These are phyloP conservation scores for Epicoccum nigrum DNA, from an alignment of 2,329 filamentous ascomycete species.

Conservation along the genomic window DNA sequence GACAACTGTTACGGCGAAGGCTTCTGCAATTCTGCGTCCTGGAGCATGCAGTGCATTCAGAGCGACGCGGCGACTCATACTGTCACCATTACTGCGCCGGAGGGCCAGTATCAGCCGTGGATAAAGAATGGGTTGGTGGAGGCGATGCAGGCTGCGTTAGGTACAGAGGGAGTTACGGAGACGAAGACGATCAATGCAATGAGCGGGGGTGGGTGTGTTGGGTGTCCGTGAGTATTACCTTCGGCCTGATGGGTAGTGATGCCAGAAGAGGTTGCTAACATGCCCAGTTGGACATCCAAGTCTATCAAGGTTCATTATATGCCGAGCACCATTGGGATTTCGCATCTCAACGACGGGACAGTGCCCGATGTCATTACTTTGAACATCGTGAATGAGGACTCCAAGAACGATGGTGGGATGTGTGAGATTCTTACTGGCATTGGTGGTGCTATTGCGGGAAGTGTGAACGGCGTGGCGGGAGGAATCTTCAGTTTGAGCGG, in stretches of 20 bases:
- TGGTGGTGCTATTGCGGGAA: background rate
- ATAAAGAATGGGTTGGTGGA: background rate
- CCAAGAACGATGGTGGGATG: background rate
- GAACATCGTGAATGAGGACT: background rate
- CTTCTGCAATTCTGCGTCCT: slow-evolving; percentile 3
- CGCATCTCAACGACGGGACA: background rate
- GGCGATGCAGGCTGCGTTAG: background rate
- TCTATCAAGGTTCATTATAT: background rate
- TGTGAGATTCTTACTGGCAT: background rate
- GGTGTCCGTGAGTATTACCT: background rate
- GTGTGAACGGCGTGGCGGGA: background rate
- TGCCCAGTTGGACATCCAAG: background rate
- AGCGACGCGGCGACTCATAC: background rate
- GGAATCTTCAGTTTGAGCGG: background rate
- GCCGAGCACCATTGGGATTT: background rate
- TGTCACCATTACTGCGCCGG: slow-evolving; percentile 4
- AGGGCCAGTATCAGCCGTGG: slow-evolving; percentile 13
- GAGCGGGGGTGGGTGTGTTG: background rate
- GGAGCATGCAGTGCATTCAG: slow-evolving; percentile 3
- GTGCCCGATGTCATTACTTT: background rate
- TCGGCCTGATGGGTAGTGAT: background rate
- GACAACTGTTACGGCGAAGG: slow-evolving; percentile 13
- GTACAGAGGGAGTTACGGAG: background rate
- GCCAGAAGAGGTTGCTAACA: background rate
- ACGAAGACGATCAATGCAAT: background rate